Conservation (phyloP, 495 filamentous ascomycete genomes). For the Penicillium tannophilum region DNA sequence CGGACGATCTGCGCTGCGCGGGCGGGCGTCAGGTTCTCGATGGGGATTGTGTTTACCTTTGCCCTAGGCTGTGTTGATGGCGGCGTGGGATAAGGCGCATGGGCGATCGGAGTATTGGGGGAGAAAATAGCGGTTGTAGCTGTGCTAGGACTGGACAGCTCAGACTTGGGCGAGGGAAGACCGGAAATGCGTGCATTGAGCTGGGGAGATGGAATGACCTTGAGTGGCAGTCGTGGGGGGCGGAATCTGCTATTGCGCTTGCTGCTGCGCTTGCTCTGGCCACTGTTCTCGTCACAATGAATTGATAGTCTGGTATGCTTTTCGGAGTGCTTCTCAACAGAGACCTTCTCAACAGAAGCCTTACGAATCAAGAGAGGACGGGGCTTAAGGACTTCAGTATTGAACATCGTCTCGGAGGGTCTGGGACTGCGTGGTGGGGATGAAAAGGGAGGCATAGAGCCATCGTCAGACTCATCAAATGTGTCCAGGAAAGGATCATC, state of each 20-base stretch:
- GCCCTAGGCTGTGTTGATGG: background rate
- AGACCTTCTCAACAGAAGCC: background rate
- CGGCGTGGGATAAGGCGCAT: background rate
- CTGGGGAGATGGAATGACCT: conserved; percentile 17
- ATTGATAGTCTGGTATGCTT: background rate
- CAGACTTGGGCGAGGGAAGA: background rate
- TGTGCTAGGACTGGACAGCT: background rate
- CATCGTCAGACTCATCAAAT: background rate
- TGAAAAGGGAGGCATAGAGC: background rate
- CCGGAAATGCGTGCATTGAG: conserved; percentile 7
- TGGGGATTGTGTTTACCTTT: background rate
- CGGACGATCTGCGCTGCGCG: conserved; percentile 12
- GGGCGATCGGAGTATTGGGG: background rate
- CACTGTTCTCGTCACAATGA: background rate
- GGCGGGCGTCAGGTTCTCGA: conserved; percentile 5
- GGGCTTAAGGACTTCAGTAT: background rate
- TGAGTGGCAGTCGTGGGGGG: conserved; percentile 30
- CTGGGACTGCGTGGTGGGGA: background rate
- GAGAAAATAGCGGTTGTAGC: background rate
- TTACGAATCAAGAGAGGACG: background rate
- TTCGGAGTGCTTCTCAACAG: background rate
- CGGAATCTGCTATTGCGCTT: conserved; percentile 9
- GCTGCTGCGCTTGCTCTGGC: background rate
- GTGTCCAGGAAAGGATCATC: conserved; percentile 3
- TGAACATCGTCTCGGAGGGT: background rate